A percentile compares a stretch with the other conserved stretches of the same genome.
Conservation (phyloP, 2,329 filamentous ascomycete species). For the Colletotrichum spaethianum region DNA sequence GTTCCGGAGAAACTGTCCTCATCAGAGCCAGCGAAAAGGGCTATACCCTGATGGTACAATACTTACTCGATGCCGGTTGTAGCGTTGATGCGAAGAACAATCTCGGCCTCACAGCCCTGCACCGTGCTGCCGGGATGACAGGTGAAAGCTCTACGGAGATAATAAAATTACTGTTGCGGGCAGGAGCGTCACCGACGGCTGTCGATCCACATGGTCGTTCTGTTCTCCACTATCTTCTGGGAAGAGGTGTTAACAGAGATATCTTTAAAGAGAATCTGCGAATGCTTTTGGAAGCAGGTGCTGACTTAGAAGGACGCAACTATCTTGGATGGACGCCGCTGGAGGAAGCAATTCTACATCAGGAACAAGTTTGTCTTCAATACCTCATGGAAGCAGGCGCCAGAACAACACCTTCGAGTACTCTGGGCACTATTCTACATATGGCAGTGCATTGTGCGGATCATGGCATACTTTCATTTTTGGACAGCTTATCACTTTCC, state of each 20-base stretch:
- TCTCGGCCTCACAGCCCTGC: fast-evolving
- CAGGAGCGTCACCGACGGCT: not conserved
- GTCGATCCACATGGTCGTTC: fast-evolving
- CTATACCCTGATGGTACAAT: not conserved
- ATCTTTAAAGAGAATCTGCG: not conserved
- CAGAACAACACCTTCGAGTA: fast-evolving
- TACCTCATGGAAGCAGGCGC: conserved; percentile 8
- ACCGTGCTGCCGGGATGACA: fast-evolving
- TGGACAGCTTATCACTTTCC: not conserved
- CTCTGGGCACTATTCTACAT: not conserved
- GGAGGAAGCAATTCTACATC: fast-evolving
- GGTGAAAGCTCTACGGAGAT: not conserved
- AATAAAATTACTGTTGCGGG: not conserved
- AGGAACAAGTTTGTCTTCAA: fast-evolving
- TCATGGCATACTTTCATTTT: fast-evolving
- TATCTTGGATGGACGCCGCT: fast-evolving
- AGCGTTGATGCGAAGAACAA: fast-evolving
- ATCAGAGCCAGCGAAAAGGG: fast-evolving
- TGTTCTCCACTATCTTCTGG: not conserved
- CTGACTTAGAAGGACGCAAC: not conserved
- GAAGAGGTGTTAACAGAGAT: fast-evolving
- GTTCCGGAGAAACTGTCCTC: fast-evolving
- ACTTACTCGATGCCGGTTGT: conserved; percentile 1
- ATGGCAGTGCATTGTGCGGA: fast-evolving
- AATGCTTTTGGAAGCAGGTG: not conserved